These are phyloP conservation scores for Podospora tetraspora DNA, from an alignment of 495 filamentous ascomycete genomes.

Conservation along the genomic window DNA sequence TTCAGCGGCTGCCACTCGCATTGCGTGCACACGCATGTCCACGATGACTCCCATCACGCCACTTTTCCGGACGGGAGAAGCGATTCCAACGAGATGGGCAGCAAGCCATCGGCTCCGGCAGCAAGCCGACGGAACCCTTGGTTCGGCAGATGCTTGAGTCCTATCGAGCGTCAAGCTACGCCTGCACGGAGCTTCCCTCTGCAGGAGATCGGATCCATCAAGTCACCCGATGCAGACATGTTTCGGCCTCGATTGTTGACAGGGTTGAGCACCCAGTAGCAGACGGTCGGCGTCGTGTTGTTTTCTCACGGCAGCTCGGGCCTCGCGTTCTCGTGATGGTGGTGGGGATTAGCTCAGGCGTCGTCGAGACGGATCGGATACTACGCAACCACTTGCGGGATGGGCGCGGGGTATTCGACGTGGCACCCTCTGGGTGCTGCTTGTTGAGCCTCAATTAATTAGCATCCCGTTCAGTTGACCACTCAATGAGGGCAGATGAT, in stretches of 20 bases:
- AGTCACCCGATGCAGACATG: too few species aligned
- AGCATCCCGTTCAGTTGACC: background rate
- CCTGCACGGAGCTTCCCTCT: background rate
- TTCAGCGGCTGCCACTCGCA: background rate
- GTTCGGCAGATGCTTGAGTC: background rate
- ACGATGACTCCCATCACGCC: background rate
- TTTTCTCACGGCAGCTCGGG: background rate
- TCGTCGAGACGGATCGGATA: background rate
- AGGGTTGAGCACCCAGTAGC: background rate
- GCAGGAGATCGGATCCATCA: background rate
- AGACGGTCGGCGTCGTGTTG: background rate
- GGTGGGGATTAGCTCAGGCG: background rate
- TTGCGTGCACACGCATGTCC: background rate
- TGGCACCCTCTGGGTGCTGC: background rate
- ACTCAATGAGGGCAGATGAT: background rate
- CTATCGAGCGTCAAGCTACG: conserved; percentile 6
- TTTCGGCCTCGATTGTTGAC: background rate
- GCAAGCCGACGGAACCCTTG: background rate
- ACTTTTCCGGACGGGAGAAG: background rate
- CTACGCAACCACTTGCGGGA: background rate
- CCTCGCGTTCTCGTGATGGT: background rate
- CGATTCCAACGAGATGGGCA: background rate
- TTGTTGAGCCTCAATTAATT: background rate
- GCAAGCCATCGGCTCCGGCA: background rate
- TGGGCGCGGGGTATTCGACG: background rate